A percentile compares a stretch with the other conserved stretches of the same genome.
Conservation (phyloP, 306 rosid genomes). For the Herpetospermum pedunculosum region DNA sequence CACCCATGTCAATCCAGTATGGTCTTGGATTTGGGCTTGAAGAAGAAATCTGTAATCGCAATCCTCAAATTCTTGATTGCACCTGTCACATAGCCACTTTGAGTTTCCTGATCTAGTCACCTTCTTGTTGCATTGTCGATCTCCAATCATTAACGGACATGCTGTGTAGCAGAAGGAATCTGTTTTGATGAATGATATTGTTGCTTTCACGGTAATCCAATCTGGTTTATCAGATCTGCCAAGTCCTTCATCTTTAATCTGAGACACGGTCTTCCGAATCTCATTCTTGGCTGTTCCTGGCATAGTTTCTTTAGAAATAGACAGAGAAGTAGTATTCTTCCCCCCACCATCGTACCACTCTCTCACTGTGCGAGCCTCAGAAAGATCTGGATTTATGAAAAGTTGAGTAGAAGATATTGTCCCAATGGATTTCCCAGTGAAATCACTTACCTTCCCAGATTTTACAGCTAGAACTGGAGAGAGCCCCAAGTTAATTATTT, state of each 20-base stretch:
- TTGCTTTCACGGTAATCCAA: conserved; percentile 77
- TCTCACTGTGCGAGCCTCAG: conserved; percentile 54
- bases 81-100: conserved; percentile 81
- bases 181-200: conserved; percentile 76
- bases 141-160: conserved; percentile 90
- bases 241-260: conserved; percentile 88
- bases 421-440: conserved; percentile 85
- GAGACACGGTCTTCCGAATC: conserved; percentile 76
- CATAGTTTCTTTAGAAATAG: conserved; percentile 61
- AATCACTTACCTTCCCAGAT: conserved; percentile 83
- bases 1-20: conserved; percentile 85
- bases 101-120: conserved; percentile 52
- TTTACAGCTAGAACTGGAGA: conserved; percentile 83
- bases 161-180: conserved; percentile 90
- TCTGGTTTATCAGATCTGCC: conserved; percentile 94
- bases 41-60: conserved; percentile 96
- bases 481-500: conserved; percentile 43
- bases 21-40: conserved; percentile 87
- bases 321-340: conserved; percentile 47
- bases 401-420: conserved; percentile 84
- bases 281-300: conserved; percentile 64
- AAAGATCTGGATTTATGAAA: conserved; percentile 70
- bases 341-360: conserved; percentile 79
- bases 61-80: conserved; percentile 86
- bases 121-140: conserved; percentile 85